Evolutionary conservation across 2,329 filamentous ascomycete species (phyloP).

Genomic region (Paecilomyces dactylethromorphus): DNA sequence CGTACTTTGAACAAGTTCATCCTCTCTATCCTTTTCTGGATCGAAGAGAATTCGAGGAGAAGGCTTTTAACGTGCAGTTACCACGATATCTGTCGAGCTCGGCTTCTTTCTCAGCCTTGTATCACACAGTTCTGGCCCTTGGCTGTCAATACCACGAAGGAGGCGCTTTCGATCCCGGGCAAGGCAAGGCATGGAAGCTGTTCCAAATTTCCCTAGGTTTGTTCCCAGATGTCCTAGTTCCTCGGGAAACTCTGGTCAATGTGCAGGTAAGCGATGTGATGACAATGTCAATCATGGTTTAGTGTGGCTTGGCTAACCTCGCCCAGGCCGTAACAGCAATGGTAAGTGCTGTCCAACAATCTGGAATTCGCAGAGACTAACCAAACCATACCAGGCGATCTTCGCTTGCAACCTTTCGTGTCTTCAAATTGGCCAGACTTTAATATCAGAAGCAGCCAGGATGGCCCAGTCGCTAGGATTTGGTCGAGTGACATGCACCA

Average conservation of each 20-base stretch:
- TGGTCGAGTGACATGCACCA: constrained; percentile 15
- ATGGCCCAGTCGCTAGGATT: constrained; percentile 26
- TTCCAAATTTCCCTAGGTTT: constrained; percentile 31
- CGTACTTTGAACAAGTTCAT: constrained; percentile 36
- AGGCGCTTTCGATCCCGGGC: constrained; percentile 33
- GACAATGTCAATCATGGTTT: background rate
- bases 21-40: constrained; percentile 38
- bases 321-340: constrained; percentile 21
- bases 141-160: constrained; percentile 30
- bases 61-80: constrained; percentile 20
- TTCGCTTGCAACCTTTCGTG: constrained; percentile 29
- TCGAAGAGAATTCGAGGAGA: constrained; percentile 26
- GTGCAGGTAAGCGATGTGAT: constrained; percentile 9
- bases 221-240: constrained; percentile 27
- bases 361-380: background rate
- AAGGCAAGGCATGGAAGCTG: constrained; percentile 33
- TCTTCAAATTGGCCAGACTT: constrained; percentile 25
- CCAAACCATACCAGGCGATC: constrained; percentile 19
- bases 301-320: background rate
- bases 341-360: constrained; percentile 7
- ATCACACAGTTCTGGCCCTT: constrained; percentile 32
- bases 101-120: constrained; percentile 32
- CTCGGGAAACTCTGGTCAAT: constrained; percentile 14
- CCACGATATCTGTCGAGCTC: constrained; percentile 16
- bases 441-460: constrained; percentile 28